Percentiles rank a stretch among this genome's conserved stretches.
Conservation (phyloP, 495 filamentous ascomycete genomes). For the Trichoderma erinaceum region DNA sequence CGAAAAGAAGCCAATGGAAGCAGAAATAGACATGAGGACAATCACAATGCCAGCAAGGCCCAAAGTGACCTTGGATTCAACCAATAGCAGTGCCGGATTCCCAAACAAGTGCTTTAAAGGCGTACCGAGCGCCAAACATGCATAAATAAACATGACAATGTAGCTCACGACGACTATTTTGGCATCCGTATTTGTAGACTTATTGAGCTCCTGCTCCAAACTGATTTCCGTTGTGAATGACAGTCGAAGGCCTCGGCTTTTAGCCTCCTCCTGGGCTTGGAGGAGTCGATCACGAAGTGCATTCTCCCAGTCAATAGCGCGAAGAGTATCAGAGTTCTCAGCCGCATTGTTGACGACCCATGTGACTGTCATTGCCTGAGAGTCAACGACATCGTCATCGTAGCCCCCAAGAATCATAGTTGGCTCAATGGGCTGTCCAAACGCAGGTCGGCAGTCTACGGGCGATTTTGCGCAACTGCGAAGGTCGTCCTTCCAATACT, state of each 20-base stretch:
- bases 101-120: slow-evolving; percentile 64
- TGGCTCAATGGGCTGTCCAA: slow-evolving; percentile 76
- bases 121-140: slow-evolving; percentile 83
- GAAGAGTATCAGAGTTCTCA: slow-evolving; percentile 59
- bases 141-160: slow-evolving; percentile 97
- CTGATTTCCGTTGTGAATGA: slow-evolving; percentile 94
- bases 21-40: slow-evolving; percentile 93
- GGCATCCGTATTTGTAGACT: slow-evolving; percentile 94
- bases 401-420: slow-evolving; percentile 83
- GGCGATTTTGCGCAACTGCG: slow-evolving; percentile 67
- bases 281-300: slow-evolving; percentile 64
- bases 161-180: slow-evolving; percentile 97
- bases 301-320: slow-evolving; percentile 84
- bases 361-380: slow-evolving; percentile 75
- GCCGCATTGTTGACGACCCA: slow-evolving; percentile 93
- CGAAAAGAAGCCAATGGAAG: slow-evolving; percentile 89
- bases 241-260: slow-evolving; percentile 68
- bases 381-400: slow-evolving; percentile 60
- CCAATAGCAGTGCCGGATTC: slow-evolving; percentile 75
- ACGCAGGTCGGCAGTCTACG: slow-evolving; percentile 77
- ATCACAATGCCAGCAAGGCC: slow-evolving; percentile 89
- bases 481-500: slow-evolving; percentile 64
- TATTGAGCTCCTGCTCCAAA: slow-evolving; percentile 88
- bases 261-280: slow-evolving; percentile 72
- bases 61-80: slow-evolving; percentile 92